Evolutionary conservation across 805 yeast genomes (phyloP), one percentile per base, ranked within the genome.

Genomic region (Lachancea nothofagi): DNA sequence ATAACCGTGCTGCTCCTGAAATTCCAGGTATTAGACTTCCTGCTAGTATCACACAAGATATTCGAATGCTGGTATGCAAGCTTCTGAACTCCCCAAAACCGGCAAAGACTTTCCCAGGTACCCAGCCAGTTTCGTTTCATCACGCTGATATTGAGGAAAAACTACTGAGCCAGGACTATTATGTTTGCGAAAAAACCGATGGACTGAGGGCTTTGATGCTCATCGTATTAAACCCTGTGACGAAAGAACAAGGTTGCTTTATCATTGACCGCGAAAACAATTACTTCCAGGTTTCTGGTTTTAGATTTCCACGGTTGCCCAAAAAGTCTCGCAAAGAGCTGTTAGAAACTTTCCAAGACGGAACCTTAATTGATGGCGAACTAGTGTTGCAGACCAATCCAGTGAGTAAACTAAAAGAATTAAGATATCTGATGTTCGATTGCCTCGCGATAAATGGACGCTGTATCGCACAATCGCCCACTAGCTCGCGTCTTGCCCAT

Each of bases 111-210:
- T 89, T 89, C 52, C 94, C 96, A 2, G 97, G 98, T 0, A 80
- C 96, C 1, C 98, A 94, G 62, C 99, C 99, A 0, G 85, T 90
- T 2, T 85, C 96, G 19, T 89, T 93, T 57, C 80, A 84, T 30
- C 70, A 86, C 40, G 66, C 71, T 24, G 96, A 90, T 62, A 67
- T 93, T 18, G 59, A 59, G 3, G 75, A 77, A 33, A 75, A 78
- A 24, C 65, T 93, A 34, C 57, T 72, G 55, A 64, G 71, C 3
- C 78, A 80, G 43, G 97, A 94, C 54, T 93, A 89, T 57, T 80
- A 79, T 49, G 98, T 93, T 0, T 94, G 98, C 65, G 99, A 93
- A 55, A 93, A 93, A 59, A 77, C 93, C 0, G 98, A 93, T 62
- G 99, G 99, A 0, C 66, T 90, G 35, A 69, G 99, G 38, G 87